phyloP scores from a whole-genome alignment of 2,329 filamentous ascomycete species.

The Ceratocystis destructans region DNA sequence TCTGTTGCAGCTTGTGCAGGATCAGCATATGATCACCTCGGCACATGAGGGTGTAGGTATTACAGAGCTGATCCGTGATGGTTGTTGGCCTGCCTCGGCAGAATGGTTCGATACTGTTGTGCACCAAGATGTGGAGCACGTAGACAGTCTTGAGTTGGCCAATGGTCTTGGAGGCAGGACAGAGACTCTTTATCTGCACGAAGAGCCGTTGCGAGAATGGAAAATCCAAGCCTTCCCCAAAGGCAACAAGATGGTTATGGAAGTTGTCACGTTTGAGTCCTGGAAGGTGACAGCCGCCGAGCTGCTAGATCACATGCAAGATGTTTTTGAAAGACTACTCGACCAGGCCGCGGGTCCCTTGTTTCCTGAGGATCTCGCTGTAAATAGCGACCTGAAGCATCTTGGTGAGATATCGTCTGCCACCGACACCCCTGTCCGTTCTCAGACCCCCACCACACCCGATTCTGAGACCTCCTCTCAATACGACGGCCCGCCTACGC shows the following conservation, averaged over 20 bases:
- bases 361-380: slow-evolving; percentile 21
- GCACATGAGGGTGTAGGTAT: slow-evolving; percentile 42
- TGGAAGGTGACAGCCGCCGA: slow-evolving; percentile 39
- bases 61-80: slow-evolving; percentile 38
- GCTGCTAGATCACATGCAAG: slow-evolving; percentile 37
- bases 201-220: slow-evolving; percentile 42
- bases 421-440: not conserved
- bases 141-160: slow-evolving; percentile 39
- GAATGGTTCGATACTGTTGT: slow-evolving; percentile 43
- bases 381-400: not conserved
- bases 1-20: slow-evolving; percentile 39
- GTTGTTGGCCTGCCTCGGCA: slow-evolving; percentile 30
- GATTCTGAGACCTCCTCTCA: slow-evolving; percentile 9
- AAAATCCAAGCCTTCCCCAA: slow-evolving; percentile 48
- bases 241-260: slow-evolving; percentile 37
- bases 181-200: slow-evolving; percentile 46
- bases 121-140: slow-evolving; percentile 47
- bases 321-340: slow-evolving; percentile 30
- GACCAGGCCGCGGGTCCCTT: slow-evolving; percentile 25
- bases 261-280: slow-evolving; percentile 46
- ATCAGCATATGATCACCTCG: slow-evolving; percentile 43
- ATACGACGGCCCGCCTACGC: slow-evolving; percentile 13
- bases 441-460: not conserved
- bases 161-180: slow-evolving; percentile 30
- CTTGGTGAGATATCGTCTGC: not conserved